Percentiles rank a stretch among this genome's conserved stretches.
Evolutionary conservation across 2,329 filamentous ascomycete species (phyloP).

Genomic region (Berkeleyomyces rouxiae): DNA sequence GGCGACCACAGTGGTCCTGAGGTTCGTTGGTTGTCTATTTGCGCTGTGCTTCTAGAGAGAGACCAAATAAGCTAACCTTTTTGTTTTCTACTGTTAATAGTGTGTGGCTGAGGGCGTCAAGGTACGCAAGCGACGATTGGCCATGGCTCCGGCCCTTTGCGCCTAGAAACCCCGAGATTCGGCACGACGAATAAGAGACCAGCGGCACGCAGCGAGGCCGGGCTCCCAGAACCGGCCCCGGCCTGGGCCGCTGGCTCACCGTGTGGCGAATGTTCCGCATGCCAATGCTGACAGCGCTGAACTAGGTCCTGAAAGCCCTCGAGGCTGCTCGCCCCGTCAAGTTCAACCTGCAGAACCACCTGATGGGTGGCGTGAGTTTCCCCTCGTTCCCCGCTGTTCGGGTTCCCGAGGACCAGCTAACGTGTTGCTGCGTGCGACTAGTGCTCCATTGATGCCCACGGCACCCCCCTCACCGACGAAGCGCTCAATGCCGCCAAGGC

Average conservation of each 20-base stretch:
- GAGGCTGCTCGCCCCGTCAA: conserved; percentile 53
- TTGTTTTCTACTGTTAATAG: conserved; percentile 21
- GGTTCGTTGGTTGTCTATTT: conserved; percentile 31
- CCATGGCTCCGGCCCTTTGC: neutral
- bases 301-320: conserved; percentile 60
- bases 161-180: neutral
- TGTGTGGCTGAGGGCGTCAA: conserved; percentile 75
- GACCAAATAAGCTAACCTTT: neutral
- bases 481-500: conserved; percentile 68
- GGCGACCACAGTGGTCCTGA: conserved; percentile 79
- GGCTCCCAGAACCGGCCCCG: no score
- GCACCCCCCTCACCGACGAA: conserved; percentile 63
- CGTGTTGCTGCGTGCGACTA: conserved; percentile 22
- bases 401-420: neutral
- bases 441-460: conserved; percentile 76
- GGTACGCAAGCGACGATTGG: conserved; percentile 29
- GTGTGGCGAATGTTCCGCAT: no score
- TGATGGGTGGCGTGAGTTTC: conserved; percentile 71
- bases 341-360: conserved; percentile 81
- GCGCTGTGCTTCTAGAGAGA: neutral
- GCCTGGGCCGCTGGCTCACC: no score
- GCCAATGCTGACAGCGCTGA: neutral
- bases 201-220: neutral
- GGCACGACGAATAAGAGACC: neutral
- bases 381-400: neutral